These are phyloP conservation scores for Gracilaria gracilis DNA, from an alignment of 23 red algal species.

Conservation along the genomic window DNA sequence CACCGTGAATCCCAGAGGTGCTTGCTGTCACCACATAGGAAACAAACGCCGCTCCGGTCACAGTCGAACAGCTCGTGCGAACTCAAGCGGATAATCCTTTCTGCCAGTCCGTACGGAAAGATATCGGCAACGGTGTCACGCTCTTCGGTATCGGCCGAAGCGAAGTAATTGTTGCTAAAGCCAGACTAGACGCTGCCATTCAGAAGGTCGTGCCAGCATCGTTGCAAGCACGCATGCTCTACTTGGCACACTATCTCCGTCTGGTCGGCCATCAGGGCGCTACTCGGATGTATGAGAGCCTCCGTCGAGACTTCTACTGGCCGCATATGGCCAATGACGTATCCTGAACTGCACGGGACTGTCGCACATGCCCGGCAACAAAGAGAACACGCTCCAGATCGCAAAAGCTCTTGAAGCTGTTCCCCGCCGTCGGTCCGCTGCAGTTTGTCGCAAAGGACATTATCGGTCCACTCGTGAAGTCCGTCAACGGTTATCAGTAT, in stretches of 20 bases:
- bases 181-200: too few relatives aligned
- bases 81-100: slow-evolving; percentile 23
- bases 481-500: slow-evolving; percentile 3
- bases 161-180: neutral
- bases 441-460: slow-evolving; percentile 38
- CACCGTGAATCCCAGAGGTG: too few relatives aligned
- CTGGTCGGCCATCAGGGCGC: neutral
- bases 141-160: neutral
- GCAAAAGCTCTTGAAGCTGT: slow-evolving; percentile 39
- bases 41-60: neutral
- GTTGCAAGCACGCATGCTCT: neutral
- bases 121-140: neutral
- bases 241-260: neutral
- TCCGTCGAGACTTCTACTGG: neutral
- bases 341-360: slow-evolving; percentile 3
- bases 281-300: neutral
- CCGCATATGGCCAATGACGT: slow-evolving; percentile 9
- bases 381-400: neutral
- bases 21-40: too few relatives aligned
- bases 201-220: too few relatives aligned
- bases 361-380: neutral
- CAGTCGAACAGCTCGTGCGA: neutral
- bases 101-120: slow-evolving; percentile 8
- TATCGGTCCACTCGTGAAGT: slow-evolving; percentile 25
- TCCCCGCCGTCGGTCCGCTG: slow-evolving; percentile 14